phyloP scores from a whole-genome alignment of 805 yeast genomes.

The Starmerella khaoyaiensis region DNA sequence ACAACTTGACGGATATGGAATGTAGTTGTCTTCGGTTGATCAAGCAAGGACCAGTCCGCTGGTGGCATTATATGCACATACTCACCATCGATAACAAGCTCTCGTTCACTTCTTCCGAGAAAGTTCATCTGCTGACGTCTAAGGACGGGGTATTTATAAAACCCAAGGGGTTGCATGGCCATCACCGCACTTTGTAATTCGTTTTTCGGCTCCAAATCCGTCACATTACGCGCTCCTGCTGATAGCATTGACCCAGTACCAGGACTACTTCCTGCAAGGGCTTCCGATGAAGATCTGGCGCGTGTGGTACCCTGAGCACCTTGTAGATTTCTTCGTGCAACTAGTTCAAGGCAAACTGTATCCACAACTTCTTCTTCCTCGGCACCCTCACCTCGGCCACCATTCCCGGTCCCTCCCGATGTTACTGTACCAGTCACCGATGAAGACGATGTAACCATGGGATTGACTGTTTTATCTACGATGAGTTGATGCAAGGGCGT shows the following conservation, averaged over 20 bases:
- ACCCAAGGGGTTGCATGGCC: conserved; percentile 33
- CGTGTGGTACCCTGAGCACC: too few relatives aligned
- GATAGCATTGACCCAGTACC: too few relatives aligned
- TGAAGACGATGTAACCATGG: not conserved
- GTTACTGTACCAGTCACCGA: not conserved
- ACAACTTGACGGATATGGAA: conserved; percentile 72
- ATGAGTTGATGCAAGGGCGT: not conserved
- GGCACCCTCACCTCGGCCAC: not conserved
- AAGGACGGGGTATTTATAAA: conserved; percentile 78
- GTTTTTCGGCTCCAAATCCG: not conserved
- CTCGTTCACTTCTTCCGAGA: conserved; percentile 64
- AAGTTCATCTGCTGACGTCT: conserved; percentile 79
- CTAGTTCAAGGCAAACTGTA: too few relatives aligned
- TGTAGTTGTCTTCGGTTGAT: conserved; percentile 65
- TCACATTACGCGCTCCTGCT: too few relatives aligned
- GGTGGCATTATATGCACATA: conserved; percentile 80
- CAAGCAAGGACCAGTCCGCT: conserved; percentile 63
- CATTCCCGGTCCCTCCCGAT: not conserved
- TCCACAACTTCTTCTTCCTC: conserved; percentile 2
- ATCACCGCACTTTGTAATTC: conserved; percentile 13
- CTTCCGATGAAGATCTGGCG: too few relatives aligned
- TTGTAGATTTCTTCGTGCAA: too few relatives aligned
- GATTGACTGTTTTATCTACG: not conserved
- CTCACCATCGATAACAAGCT: conserved; percentile 86
- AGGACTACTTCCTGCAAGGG: too few relatives aligned